Base-by-base conservation (phyloP, 352 stramenopile genomes). In the Pythium aphanidermatum region DNA sequence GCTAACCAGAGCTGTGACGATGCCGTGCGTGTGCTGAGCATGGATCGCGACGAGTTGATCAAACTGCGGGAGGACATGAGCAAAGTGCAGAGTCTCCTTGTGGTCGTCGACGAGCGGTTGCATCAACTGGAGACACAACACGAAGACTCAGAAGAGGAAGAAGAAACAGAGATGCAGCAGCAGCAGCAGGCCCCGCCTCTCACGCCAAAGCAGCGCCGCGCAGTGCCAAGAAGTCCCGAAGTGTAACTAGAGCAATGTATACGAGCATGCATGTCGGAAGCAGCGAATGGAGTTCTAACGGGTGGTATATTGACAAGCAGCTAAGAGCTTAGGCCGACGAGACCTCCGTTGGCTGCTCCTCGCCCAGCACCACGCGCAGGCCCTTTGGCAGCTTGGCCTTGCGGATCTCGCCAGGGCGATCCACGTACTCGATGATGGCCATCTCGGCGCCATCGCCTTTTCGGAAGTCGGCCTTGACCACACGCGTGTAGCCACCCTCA, bases 341-440 rank as follows among this genome's bases (percentile, higher is more conserved):
- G n/a, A 29, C 21, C 27, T 45, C 11, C 45, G 23, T 17, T 5
- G 9, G 27, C 10, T 14, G 16, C 11, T 16, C 23, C 16, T 47
- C 34, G 41, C 43, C 43, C 32, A 62, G 19, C 46, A 67, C 63
- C 29, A 72, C 74, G 11, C 75, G 68, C 35, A 88, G 68, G 30
- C 75, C 72, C 43, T 76, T 68, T 3, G 64, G 58, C 25, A 77
- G 77, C 53, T 79, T 83, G 11, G 76, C 69, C 65, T 87, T 88
- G 47, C 82, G 82, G 55, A 92, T 87, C 75, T 94, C 82, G 52
- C 82, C 82, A 14, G 73, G 73, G 83, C 85, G 80, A 60, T 98
- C 96, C 17, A 99, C 87, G 75, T 98, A 98, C 82, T 99, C 96
- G 69, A 99, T 98, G 17, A 98, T 62, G 12, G 93, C 92, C 96